A percentile compares a stretch with the other conserved stretches of the same genome.
Evolutionary conservation across 2,329 filamentous ascomycete genomes (phyloP).

Genomic region (Cercospora berteroae): DNA sequence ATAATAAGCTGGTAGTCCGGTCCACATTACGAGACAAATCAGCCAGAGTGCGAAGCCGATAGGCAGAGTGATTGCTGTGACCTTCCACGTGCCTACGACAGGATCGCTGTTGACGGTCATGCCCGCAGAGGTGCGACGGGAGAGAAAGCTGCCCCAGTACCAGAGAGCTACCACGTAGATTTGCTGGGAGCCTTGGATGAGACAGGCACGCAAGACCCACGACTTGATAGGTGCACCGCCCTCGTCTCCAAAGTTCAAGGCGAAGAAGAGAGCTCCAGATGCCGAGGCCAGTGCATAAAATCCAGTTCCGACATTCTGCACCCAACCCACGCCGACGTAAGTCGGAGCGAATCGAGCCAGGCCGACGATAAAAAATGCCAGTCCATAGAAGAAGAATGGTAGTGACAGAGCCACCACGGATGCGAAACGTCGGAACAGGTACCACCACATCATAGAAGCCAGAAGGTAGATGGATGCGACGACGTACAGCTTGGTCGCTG

Average conservation of each 20-base stretch:
- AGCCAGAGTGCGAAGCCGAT: slow-evolving; percentile 56
- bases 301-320: slow-evolving; percentile 60
- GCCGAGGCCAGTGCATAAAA: slow-evolving; percentile 61
- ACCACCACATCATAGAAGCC: slow-evolving; percentile 61
- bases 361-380: slow-evolving; percentile 61
- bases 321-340: slow-evolving; percentile 46
- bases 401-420: slow-evolving; percentile 56
- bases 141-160: slow-evolving; percentile 62
- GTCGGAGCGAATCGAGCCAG: slow-evolving; percentile 53
- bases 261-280: slow-evolving; percentile 62
- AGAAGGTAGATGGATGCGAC: slow-evolving; percentile 58
- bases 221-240: slow-evolving; percentile 57
- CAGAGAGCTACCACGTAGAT: slow-evolving; percentile 63
- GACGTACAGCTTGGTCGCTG: slow-evolving; percentile 57
- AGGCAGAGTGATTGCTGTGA: slow-evolving; percentile 54
- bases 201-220: slow-evolving; percentile 63
- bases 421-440: slow-evolving; percentile 56
- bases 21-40: slow-evolving; percentile 54
- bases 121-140: slow-evolving; percentile 44
- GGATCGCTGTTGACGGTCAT: slow-evolving; percentile 38
- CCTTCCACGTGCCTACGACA: slow-evolving; percentile 23
- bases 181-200: slow-evolving; percentile 65
- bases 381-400: slow-evolving; percentile 61
- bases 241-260: slow-evolving; percentile 57
- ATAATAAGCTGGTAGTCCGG: slow-evolving; percentile 65